These are phyloP conservation scores for Saccharum spontaneum DNA, from an alignment of 176 grass and related monocot genomes.

Conservation along the genomic window DNA sequence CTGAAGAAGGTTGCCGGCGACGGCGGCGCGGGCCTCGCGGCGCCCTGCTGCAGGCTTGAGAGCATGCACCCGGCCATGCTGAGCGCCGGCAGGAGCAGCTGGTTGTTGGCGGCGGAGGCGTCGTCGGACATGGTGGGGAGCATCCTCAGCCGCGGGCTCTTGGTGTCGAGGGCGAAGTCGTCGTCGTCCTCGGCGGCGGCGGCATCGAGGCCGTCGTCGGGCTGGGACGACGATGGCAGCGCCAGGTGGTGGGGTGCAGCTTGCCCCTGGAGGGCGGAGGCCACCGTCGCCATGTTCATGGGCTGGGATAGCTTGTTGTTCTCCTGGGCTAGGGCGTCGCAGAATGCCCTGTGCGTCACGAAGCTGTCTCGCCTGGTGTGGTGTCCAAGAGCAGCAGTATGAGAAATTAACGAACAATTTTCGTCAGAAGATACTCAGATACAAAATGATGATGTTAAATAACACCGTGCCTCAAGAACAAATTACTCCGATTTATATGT, in stretches of 20 bases:
- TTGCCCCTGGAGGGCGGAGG: conserved; percentile 56
- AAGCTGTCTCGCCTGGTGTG: conserved; percentile 64
- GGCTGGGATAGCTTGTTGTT: conserved; percentile 60
- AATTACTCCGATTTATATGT: no score
- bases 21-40: background rate
- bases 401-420: background rate
- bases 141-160: conserved; percentile 37
- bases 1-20: background rate
- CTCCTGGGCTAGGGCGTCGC: conserved; percentile 63
- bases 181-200: background rate
- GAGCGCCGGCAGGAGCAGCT: conserved; percentile 6
- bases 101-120: background rate
- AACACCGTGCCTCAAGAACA: no score
- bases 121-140: conserved; percentile 10
- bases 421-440: background rate
- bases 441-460: background rate
- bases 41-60: conserved; percentile 37
- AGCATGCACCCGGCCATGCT: conserved; percentile 52
- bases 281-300: conserved; percentile 66
- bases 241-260: background rate
- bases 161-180: conserved; percentile 33
- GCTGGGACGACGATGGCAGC: background rate
- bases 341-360: conserved; percentile 75
- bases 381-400: background rate
- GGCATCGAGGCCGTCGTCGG: background rate